These are phyloP conservation scores for Loxodes magnus DNA, from an alignment of 73 alveolate species.

Conservation along the genomic window DNA sequence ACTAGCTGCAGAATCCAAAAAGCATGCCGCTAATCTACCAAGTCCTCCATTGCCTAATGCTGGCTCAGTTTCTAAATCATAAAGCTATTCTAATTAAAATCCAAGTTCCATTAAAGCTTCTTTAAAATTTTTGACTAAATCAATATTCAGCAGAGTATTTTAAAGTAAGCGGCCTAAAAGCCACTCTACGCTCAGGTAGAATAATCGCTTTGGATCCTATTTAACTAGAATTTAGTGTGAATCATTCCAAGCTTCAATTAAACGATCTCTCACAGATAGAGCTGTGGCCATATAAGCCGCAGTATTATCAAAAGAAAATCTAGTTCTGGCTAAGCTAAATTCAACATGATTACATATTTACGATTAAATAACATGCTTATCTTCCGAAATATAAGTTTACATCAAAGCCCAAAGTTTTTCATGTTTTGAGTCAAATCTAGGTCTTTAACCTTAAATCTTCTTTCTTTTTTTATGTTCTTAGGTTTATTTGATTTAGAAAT, in stretches of 20 bases:
- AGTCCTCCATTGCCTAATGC: conserved; percentile 96
- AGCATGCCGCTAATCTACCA: conserved; percentile 94
- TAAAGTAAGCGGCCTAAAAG: too few relatives aligned
- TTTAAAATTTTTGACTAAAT: too few relatives aligned
- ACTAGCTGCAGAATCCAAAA: conserved; percentile 85
- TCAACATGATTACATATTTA: conserved; percentile 26
- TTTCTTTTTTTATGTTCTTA: too few relatives aligned
- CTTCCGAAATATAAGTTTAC: background rate
- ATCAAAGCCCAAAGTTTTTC: conserved; percentile 7
- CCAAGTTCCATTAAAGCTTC: conserved; percentile 87
- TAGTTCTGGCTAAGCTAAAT: conserved; percentile 78
- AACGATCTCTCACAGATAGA: conserved; percentile 82
- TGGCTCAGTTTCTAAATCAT: conserved; percentile 88
- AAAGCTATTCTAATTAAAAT: conserved; percentile 69
- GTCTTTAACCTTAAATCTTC: too few relatives aligned
- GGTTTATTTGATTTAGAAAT: too few relatives aligned
- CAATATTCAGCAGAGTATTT: too few relatives aligned
- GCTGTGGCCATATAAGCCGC: conserved; percentile 85
- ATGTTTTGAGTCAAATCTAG: too few relatives aligned
- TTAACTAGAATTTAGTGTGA: conserved; percentile 57
- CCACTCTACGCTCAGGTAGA: too few relatives aligned
- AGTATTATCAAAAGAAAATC: conserved; percentile 69
- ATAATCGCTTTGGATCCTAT: conserved; percentile 66
- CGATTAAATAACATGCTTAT: background rate
- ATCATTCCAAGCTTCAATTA: conserved; percentile 90